phyloP scores from a whole-genome alignment of 257 asterid genomes.

The Avicennia marina region DNA sequence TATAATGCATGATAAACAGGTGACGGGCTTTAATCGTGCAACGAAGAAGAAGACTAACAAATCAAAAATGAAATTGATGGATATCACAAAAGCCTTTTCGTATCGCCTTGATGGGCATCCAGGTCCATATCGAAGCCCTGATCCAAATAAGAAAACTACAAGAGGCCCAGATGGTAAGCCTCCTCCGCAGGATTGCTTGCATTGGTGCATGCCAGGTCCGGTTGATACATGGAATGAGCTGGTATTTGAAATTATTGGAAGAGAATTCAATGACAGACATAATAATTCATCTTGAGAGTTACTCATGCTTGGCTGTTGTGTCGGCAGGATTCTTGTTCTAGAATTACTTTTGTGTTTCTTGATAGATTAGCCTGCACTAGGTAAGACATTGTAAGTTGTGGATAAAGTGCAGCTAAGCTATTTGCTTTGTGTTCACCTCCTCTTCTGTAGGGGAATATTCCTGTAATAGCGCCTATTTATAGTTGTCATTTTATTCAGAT shows the following conservation, averaged over 20 bases:
- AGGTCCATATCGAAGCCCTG: slow-evolving; percentile 80
- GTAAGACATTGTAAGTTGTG: background rate
- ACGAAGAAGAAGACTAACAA: slow-evolving; percentile 55
- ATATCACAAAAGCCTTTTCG: slow-evolving; percentile 60
- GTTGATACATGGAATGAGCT: slow-evolving; percentile 97
- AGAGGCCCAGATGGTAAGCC: slow-evolving; percentile 89
- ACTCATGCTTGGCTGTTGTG: too few species aligned
- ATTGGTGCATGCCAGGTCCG: slow-evolving; percentile 99
- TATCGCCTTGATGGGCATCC: slow-evolving; percentile 97
- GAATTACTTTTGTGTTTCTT: background rate
- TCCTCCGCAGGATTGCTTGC: slow-evolving; percentile 96
- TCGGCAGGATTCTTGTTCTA: background rate
- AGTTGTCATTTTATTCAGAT: too few species aligned
- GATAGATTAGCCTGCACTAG: background rate
- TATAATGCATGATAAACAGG: slow-evolving; percentile 87
- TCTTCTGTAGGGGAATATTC: too few species aligned
- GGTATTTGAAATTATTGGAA: slow-evolving; percentile 57
- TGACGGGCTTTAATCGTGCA: slow-evolving; percentile 52
- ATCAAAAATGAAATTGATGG: slow-evolving; percentile 69
- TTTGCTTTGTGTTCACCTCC: too few species aligned
- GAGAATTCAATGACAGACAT: slow-evolving; percentile 38
- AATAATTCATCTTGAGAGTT: background rate
- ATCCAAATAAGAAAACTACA: slow-evolving; percentile 81
- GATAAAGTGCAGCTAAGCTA: too few species aligned
- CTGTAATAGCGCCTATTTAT: too few species aligned